Conservation (phyloP, 371 early-diverging fungal species). For the Mucor lusitanicus region DNA sequence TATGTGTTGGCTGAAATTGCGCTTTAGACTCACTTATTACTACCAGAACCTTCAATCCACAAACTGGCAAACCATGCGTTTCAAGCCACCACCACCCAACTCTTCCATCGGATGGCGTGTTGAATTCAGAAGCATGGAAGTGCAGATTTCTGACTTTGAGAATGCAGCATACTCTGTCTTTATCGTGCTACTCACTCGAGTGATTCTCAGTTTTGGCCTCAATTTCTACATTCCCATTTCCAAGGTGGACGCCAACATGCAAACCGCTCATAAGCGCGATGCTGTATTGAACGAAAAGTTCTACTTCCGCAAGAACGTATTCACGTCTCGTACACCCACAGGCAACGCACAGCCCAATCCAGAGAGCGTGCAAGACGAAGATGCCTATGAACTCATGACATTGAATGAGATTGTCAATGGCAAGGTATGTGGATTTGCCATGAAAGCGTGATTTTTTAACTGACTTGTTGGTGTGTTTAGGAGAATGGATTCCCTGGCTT, state of each 20-base stretch:
- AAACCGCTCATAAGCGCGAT: constrained; percentile 83
- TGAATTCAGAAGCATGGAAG: constrained; percentile 98
- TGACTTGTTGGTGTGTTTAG: no score
- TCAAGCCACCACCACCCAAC: constrained; percentile 96
- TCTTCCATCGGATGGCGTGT: constrained; percentile 96
- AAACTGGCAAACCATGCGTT: constrained; percentile 99
- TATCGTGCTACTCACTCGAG: constrained; percentile 89
- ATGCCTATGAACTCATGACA: constrained; percentile 78
- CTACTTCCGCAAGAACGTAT: constrained; percentile 86
- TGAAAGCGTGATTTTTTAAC: no score
- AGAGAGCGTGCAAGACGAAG: constrained; percentile 37
- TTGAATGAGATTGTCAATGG: constrained; percentile 97
- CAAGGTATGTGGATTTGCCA: constrained; percentile 43
- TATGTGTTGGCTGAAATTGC: neutral
- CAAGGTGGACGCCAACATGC: constrained; percentile 96
- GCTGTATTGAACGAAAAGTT: constrained; percentile 84
- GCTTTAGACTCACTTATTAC: neutral
- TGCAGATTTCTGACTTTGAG: constrained; percentile 97
- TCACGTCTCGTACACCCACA: constrained; percentile 32
- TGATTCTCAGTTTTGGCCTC: constrained; percentile 86
- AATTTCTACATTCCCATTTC: constrained; percentile 97
- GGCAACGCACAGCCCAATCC: constrained; percentile 6
- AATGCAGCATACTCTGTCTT: constrained; percentile 97
- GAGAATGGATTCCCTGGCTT: constrained; percentile 83
- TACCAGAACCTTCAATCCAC: constrained; percentile 95